Evolutionary conservation across 1,139 yeast species (phyloP).

Genomic region (Yamadazyma membranifaciens): DNA sequence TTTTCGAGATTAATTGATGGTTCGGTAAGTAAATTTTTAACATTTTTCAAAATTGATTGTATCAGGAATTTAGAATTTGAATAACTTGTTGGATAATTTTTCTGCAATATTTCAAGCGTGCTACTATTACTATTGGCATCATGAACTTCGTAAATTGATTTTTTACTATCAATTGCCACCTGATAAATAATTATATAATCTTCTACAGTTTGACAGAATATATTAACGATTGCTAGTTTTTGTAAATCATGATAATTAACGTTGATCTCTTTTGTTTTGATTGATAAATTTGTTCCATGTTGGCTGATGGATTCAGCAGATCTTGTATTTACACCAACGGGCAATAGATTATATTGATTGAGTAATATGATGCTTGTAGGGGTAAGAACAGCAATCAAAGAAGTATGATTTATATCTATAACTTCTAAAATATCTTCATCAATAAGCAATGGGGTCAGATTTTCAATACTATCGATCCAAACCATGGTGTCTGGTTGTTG

Average conservation of each 20-base stretch:
- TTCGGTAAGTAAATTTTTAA: conserved; percentile 33
- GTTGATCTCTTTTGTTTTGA: conserved; percentile 28
- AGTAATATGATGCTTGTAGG: conserved; percentile 24
- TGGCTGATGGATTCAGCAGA: conserved; percentile 28
- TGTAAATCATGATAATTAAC: conserved; percentile 28
- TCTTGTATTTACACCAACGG: conserved; percentile 33
- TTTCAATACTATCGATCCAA: conserved; percentile 35
- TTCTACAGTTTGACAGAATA: conserved; percentile 34
- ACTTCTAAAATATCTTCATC: conserved; percentile 24
- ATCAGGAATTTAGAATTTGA: conserved; percentile 11
- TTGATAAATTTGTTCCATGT: conserved; percentile 31
- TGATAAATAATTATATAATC: conserved; percentile 37
- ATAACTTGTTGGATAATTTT: conserved; percentile 26
- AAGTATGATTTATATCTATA: conserved; percentile 32
- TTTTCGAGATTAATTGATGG: conserved; percentile 35
- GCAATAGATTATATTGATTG: conserved; percentile 33
- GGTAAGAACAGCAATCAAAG: conserved; percentile 34
- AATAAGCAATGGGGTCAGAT: conserved; percentile 27
- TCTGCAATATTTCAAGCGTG: conserved; percentile 27
- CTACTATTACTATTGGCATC: conserved; percentile 17
- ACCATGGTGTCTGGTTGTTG: conserved; percentile 23
- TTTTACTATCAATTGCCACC: conserved; percentile 28
- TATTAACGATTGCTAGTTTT: conserved; percentile 25
- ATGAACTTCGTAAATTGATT: conserved; percentile 31
- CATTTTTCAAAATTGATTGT: conserved; percentile 31